Conservation (phyloP, 805 yeast genomes). For the Kodamaea sagamina region DNA sequence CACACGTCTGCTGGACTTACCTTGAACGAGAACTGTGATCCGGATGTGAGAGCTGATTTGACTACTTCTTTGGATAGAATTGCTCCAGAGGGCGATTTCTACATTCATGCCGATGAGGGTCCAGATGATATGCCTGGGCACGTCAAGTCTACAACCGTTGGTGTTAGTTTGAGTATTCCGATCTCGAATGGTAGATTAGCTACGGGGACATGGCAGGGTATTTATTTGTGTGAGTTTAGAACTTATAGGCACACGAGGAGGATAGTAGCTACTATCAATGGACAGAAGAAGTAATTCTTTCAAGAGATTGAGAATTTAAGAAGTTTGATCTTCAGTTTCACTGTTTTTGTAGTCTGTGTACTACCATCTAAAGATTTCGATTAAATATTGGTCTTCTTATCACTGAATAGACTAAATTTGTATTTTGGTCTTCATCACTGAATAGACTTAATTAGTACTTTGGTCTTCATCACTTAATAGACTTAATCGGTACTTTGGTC, state of each 20-base stretch:
- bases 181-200: constrained; percentile 66
- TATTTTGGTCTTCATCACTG: too few species aligned
- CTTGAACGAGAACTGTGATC: constrained; percentile 77
- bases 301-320: too few species aligned
- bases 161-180: constrained; percentile 67
- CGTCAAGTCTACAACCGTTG: constrained; percentile 53
- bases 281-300: constrained; percentile 35
- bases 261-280: constrained; percentile 74
- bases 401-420: too few species aligned
- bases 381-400: too few species aligned
- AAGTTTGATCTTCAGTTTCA: too few species aligned
- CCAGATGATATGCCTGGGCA: constrained; percentile 88
- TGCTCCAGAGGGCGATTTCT: constrained; percentile 64
- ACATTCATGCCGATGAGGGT: constrained; percentile 73
- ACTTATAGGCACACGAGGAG: constrained; percentile 61
- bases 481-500: too few species aligned
- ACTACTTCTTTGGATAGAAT: constrained; percentile 59
- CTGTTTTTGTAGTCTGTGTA: too few species aligned
- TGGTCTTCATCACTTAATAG: too few species aligned
- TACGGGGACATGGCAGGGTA: constrained; percentile 86
- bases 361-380: too few species aligned
- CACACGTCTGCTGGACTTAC: constrained; percentile 82
- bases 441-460: too few species aligned
- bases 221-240: constrained; percentile 75
- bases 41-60: constrained; percentile 75